A percentile compares a stretch with the other conserved stretches of the same genome.
Conservation (phyloP, 306 rosid genomes). For the Pyrus pyrifolia region DNA sequence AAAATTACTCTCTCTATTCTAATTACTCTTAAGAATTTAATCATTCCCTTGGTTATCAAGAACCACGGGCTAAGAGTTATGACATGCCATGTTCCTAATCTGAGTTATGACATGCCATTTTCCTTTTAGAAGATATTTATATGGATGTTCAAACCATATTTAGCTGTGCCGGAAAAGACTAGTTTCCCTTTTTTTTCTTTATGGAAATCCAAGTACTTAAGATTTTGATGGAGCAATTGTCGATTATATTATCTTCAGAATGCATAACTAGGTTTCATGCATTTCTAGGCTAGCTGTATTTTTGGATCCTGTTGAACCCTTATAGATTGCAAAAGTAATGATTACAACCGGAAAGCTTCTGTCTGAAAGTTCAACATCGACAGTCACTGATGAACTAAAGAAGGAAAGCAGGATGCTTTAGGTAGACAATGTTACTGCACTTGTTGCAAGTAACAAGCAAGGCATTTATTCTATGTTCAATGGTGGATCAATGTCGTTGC, state of each 20-base stretch:
- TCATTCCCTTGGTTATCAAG: too few relatives aligned
- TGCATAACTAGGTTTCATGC: background rate
- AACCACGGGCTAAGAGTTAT: background rate
- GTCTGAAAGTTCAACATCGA: slow-evolving; percentile 45
- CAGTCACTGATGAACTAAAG: slow-evolving; percentile 39
- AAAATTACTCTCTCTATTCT: too few relatives aligned
- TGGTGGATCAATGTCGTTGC: slow-evolving; percentile 15
- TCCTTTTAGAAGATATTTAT: background rate
- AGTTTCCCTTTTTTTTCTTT: background rate
- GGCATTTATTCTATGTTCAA: background rate
- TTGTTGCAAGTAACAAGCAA: slow-evolving; percentile 1
- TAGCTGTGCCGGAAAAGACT: background rate
- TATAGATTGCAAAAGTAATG: slow-evolving; percentile 76
- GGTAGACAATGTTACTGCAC: slow-evolving; percentile 37
- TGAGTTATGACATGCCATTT: too few relatives aligned
- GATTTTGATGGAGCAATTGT: background rate
- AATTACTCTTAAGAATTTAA: too few relatives aligned
- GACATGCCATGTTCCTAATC: too few relatives aligned
- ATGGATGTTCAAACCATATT: background rate
- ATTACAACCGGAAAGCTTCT: slow-evolving; percentile 59
- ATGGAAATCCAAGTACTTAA: background rate
- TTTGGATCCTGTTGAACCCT: slow-evolving; percentile 20
- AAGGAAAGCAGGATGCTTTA: slow-evolving; percentile 55
- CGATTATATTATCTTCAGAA: background rate
- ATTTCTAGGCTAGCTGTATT: slow-evolving; percentile 18